Base-by-base conservation (phyloP, 352 stramenopile species). In the Phytophthora megakarya region DNA sequence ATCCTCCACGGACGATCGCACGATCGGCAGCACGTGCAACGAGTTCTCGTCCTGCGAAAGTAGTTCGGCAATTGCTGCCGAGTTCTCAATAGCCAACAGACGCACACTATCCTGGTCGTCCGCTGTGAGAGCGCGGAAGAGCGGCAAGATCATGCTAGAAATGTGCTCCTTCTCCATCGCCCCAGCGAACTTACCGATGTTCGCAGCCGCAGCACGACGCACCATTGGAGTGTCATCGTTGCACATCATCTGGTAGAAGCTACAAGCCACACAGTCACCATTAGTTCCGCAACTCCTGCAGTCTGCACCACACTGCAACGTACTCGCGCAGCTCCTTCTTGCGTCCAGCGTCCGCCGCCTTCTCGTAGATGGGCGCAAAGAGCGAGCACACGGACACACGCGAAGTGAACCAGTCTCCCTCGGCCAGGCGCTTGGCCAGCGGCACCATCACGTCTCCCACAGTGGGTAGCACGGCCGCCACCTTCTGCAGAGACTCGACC, bases 31-130 rank as follows among this genome's bases (percentile, higher is more conserved):
- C 23, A 95, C 67, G 52, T 93, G 66, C 61, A 85, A 68, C 48
- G 72, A 76, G 73, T 93, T 94, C 42, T 94, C 84, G 1, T 96
- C 86, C 32, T 79, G 71, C 19, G 79, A 79, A 5, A 96, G 73
- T 45, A 90, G 59, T 51, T 88, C 83, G 16, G 76, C 81, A 52
- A 96, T 90, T n/a, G 74, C 71, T 12, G 85, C 80, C 59, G 81
- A 93, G 72, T 89, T 95, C 61, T 92, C 84, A 66, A 98, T 96
- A 15, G 92, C 92, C 52, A 98, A 71, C 44, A 98, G 81, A 30
- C 93, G 87, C n/a, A 98, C 93, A 46, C 86, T 97, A 79, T 98
- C 95, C 76, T 98, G 92, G 65, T 98, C 93, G 72, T 98, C 95
- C 21, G 75, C 73, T 54, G 88, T 96, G 23, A 98, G 74, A 32